Conservation (phyloP, 164 flowering plant species). For the Dillenia suffruticosa region DNA sequence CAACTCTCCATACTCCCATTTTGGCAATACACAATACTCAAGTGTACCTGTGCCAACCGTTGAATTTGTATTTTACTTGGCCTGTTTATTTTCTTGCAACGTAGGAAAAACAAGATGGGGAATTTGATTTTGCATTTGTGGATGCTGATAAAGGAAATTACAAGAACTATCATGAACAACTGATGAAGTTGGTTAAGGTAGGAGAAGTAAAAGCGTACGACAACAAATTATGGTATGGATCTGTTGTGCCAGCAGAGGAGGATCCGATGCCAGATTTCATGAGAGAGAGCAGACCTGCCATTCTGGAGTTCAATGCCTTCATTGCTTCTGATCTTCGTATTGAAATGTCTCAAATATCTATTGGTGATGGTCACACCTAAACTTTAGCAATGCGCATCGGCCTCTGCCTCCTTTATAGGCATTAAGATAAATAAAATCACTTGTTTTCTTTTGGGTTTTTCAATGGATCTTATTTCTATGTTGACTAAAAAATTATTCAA, state of each 20-base stretch:
- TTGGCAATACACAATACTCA: too few species aligned
- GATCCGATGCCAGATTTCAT: constrained; percentile 7
- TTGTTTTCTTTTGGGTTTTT: too few species aligned
- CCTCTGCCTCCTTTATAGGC: too few species aligned
- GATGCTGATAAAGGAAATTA: constrained; percentile 50
- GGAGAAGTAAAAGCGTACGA: constrained; percentile 55
- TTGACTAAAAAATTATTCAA: too few species aligned
- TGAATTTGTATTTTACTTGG: not conserved
- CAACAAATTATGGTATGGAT: constrained; percentile 51
- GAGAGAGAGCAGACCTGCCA: constrained; percentile 6
- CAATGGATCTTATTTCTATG: too few species aligned
- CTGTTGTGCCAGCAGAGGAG: constrained; percentile 34
- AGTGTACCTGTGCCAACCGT: too few species aligned
- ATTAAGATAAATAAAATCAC: too few species aligned
- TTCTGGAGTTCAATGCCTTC: constrained; percentile 23
- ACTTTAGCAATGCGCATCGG: too few species aligned
- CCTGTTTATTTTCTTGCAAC: not conserved
- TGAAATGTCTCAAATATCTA: constrained; percentile 27
- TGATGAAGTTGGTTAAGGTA: constrained; percentile 39
- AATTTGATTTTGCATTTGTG: constrained; percentile 54
- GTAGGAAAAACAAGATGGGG: constrained; percentile 25
- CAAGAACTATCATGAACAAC: constrained; percentile 34
- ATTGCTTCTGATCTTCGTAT: constrained; percentile 38
- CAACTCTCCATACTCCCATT: too few species aligned
- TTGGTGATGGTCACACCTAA: constrained; percentile 58